Conservation (phyloP, 768 basidiomycete genomes). For the Xerocomus brunneocitrinus region DNA sequence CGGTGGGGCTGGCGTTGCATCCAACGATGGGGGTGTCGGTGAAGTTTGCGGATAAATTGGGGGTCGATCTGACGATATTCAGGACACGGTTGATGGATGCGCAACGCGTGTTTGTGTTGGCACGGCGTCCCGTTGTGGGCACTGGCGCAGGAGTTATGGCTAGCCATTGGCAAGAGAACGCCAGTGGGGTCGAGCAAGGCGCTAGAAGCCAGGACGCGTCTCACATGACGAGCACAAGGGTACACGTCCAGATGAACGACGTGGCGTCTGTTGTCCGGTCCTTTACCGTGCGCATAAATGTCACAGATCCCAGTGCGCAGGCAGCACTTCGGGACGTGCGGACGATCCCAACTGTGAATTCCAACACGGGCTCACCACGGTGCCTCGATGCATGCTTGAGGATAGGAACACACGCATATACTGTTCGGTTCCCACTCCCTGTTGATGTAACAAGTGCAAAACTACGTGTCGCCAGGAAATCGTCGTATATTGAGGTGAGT, state of each 20-base stretch:
- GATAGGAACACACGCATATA: constrained; percentile 14
- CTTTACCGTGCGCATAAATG: constrained; percentile 16
- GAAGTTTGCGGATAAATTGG: constrained; percentile 9
- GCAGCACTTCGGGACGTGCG: constrained; percentile 6
- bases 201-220: neutral
- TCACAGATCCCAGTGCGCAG: constrained; percentile 17
- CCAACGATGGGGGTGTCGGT: constrained; percentile 6
- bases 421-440: constrained; percentile 42
- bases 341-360: constrained; percentile 7
- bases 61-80: constrained; percentile 16
- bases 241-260: constrained; percentile 16
- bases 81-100: constrained; percentile 11
- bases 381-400: constrained; percentile 4
- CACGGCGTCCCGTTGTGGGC: constrained; percentile 10
- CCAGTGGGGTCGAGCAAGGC: neutral
- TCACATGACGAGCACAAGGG: neutral
- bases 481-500: constrained; percentile 41
- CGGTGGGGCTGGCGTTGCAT: constrained; percentile 15
- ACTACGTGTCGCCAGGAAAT: constrained; percentile 47
- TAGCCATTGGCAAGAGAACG: constrained; percentile 4
- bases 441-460: constrained; percentile 35
- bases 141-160: neutral
- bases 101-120: constrained; percentile 16
- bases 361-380: neutral
- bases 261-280: neutral